Percentiles rank a stretch among this genome's conserved stretches.
phyloP scores from a whole-genome alignment of 257 asterid genomes.

The Solanum chmielewskii region DNA sequence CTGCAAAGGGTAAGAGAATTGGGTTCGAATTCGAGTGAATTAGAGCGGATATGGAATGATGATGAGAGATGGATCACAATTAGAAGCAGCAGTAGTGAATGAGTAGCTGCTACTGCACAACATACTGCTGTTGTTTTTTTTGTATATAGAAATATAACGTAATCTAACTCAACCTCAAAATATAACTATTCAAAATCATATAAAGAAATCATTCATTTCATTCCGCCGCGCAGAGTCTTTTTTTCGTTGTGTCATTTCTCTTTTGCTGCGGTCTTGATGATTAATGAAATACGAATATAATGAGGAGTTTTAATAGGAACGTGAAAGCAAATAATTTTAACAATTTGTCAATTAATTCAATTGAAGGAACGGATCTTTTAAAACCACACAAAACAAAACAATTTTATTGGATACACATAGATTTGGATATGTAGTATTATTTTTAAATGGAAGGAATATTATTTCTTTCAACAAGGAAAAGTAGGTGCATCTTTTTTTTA shows the following conservation, averaged over 20 bases:
- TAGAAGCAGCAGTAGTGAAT: constrained; percentile 12
- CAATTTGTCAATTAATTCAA: not conserved
- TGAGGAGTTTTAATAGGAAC: not conserved
- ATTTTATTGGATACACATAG: not conserved
- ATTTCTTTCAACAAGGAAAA: not conserved
- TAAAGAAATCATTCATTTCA: not conserved
- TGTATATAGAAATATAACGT: not conserved
- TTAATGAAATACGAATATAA: too few species aligned
- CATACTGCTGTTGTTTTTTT: too few species aligned
- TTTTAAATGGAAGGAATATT: not conserved
- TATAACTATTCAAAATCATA: not conserved
- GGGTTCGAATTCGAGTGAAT: constrained; percentile 8
- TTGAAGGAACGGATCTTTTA: not conserved
- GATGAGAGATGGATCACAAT: constrained; percentile 45
- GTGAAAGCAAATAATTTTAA: not conserved
- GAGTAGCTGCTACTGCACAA: not conserved
- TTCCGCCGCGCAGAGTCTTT: too few species aligned
- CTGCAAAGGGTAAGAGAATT: constrained; percentile 15
- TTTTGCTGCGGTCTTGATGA: not conserved
- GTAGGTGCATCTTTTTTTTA: not conserved
- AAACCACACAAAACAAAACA: not conserved
- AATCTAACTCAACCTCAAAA: not conserved
- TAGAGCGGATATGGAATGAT: constrained; percentile 18
- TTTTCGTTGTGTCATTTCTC: too few species aligned
- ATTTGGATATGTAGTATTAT: not conserved